Evolutionary conservation across 169 alveolate species (phyloP).

Genomic region (Eimeria zaria): DNA sequence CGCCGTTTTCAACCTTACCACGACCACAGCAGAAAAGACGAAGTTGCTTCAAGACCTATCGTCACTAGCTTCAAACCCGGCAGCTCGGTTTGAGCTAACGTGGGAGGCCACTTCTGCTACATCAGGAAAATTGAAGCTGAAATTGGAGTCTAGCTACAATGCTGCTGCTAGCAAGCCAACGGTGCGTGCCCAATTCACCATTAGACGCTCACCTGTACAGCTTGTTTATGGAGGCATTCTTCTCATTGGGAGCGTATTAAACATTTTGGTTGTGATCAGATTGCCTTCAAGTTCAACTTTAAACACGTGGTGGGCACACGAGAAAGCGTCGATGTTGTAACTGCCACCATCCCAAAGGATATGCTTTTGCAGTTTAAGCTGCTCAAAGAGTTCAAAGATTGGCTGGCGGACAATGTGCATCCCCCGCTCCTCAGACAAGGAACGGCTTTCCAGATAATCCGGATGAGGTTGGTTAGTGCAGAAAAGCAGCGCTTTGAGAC

Average conservation of each 20-base stretch:
- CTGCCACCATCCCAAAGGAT: slow-evolving; percentile 49
- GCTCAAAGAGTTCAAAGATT: slow-evolving; percentile 20
- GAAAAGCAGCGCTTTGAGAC: slow-evolving; percentile 20
- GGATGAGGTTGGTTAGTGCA: background rate
- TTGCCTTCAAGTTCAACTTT: background rate
- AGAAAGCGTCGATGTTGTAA: slow-evolving; percentile 18
- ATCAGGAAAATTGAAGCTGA: slow-evolving; percentile 36
- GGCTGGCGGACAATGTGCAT: slow-evolving; percentile 58
- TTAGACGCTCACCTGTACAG: background rate
- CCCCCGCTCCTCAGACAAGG: slow-evolving; percentile 49
- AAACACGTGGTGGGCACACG: slow-evolving; percentile 71
- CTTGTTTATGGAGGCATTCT: background rate
- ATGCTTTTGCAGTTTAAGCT: background rate
- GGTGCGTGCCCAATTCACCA: background rate
- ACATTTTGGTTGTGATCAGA: background rate
- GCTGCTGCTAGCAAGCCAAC: slow-evolving; percentile 76
- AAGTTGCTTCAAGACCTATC: slow-evolving; percentile 51
- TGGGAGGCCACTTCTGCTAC: slow-evolving; percentile 62
- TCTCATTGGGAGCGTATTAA: background rate
- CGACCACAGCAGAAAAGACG: slow-evolving; percentile 49
- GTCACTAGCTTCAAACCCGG: slow-evolving; percentile 25
- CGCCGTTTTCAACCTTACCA: slow-evolving; percentile 54
- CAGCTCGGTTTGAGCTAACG: slow-evolving; percentile 51
- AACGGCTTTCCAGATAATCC: background rate
- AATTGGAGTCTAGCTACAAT: slow-evolving; percentile 38